Evolutionary conservation across 176 grass and related monocot genomes (phyloP), one percentile per base, ranked within the genome.

Genomic region (Echinochloa phyllopogon): DNA sequence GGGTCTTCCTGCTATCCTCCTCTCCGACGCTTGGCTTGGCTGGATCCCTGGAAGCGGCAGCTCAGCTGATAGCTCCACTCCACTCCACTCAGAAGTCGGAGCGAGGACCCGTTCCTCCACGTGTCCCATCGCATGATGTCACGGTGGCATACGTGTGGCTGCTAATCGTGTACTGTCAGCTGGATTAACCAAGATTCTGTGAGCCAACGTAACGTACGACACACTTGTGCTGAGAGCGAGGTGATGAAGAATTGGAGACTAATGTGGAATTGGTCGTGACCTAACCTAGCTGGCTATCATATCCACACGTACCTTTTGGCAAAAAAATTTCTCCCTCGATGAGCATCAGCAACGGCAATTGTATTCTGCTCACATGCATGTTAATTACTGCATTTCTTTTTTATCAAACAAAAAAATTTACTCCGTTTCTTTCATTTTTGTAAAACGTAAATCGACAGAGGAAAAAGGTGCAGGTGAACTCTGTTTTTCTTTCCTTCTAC

Each of bases 1-100:
- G 69, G 40, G 4, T n/a, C 38, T 44, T 40, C n/a, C n/a, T n/a
- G n/a, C n/a, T n/a, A n/a, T n/a, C n/a, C n/a, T n/a, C n/a, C 40
- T 41, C 21, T 6, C 11, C 21, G 45, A 16, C 69, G 43, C 69
- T 55, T 55, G 72, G 43, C 69, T 55, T 55, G 72, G 50, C 72
- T 75, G 72, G 72, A 75, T 49, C 57, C 57, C 55, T 0, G n/a
- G 53, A 42, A 60, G 53, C 14, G 27, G 76, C 76, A 79, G 76
- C 76, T 79, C 57, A 79, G 58, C 58, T 44, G 76, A 79, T 36
- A 79, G 76, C 38, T 62, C 76, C 76, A 78, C 58, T 25, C 27
- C 56, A 29, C 75, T 60, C 29, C 56, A 44, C 74, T 43, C 23
- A 4, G 40, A 29, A 15, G 61, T 10, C n/a, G 62, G 0, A 2